A percentile compares a stretch with the other conserved stretches of the same genome.
Evolutionary conservation across 768 basidiomycete species (phyloP).

Genomic region (Candolleomyces eurysporus): DNA sequence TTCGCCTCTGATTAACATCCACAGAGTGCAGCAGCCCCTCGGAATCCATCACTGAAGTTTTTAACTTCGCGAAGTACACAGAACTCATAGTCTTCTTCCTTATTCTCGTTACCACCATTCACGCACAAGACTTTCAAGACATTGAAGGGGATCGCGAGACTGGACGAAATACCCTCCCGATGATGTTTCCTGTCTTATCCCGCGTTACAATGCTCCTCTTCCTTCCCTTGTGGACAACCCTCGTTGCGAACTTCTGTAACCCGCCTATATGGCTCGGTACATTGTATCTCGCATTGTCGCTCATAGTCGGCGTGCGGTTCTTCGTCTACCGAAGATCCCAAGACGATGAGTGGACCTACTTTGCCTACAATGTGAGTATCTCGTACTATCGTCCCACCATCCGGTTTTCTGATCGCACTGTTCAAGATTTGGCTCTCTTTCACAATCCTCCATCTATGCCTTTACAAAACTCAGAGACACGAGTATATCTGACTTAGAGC

Average conservation of each 20-base stretch:
- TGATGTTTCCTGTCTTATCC: constrained; percentile 38
- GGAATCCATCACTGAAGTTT: background rate
- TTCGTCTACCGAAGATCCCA: constrained; percentile 1
- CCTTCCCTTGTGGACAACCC: constrained; percentile 15
- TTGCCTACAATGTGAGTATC: constrained; percentile 17
- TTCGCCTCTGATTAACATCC: background rate
- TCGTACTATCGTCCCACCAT: background rate
- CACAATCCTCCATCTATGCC: constrained; percentile 1
- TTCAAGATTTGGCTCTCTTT: background rate
- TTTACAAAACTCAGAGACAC: background rate
- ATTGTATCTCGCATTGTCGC: constrained; percentile 8
- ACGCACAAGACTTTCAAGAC: constrained; percentile 47
- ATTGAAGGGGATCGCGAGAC: constrained; percentile 36
- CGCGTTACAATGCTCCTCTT: constrained; percentile 19
- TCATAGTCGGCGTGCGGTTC: constrained; percentile 13
- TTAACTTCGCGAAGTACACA: constrained; percentile 7
- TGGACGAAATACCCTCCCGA: constrained; percentile 42
- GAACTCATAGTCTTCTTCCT: constrained; percentile 16
- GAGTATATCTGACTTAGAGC: background rate
- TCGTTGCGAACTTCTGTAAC: constrained; percentile 1
- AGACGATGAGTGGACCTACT: constrained; percentile 14
- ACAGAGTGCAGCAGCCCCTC: background rate
- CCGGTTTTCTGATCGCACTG: background rate
- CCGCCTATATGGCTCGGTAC: background rate
- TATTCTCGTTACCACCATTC: constrained; percentile 44